Conservation (phyloP, 495 filamentous ascomycete genomes). For the Penicillium paxilli region DNA sequence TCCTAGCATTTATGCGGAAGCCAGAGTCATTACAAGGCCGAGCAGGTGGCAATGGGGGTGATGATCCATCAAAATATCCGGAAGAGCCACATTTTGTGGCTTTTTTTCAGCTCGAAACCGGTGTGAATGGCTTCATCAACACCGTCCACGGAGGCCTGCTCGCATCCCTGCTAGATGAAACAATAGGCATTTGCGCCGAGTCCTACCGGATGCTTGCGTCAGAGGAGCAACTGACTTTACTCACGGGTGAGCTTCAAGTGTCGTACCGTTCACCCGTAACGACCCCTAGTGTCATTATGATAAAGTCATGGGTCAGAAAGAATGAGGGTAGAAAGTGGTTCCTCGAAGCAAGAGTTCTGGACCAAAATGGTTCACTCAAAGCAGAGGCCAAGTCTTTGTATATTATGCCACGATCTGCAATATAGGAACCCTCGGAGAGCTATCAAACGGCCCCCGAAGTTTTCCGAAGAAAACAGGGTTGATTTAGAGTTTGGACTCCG, state of each 20-base stretch:
- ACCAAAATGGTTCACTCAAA: background rate
- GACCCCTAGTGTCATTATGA: background rate
- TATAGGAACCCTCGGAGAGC: background rate
- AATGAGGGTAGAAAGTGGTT: slow-evolving; percentile 2
- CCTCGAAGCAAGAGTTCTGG: background rate
- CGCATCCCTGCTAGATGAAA: background rate
- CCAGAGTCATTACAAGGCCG: background rate
- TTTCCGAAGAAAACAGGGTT: background rate
- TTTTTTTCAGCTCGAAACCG: background rate
- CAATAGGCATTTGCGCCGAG: background rate
- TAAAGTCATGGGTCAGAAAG: background rate
- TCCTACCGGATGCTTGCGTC: slow-evolving; percentile 21
- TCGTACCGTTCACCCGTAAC: background rate
- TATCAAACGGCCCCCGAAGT: background rate
- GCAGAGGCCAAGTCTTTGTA: background rate
- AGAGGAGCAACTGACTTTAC: slow-evolving; percentile 1
- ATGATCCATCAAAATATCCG: background rate
- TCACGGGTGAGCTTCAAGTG: background rate
- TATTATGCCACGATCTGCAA: background rate
- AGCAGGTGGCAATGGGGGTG: background rate
- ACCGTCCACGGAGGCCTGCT: background rate
- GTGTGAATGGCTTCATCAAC: background rate
- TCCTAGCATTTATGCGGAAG: background rate
- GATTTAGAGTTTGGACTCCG: background rate
- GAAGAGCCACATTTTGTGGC: background rate